Evolutionary conservation across 805 yeast genomes (phyloP).

Genomic region (Jamesozyma piceae): DNA sequence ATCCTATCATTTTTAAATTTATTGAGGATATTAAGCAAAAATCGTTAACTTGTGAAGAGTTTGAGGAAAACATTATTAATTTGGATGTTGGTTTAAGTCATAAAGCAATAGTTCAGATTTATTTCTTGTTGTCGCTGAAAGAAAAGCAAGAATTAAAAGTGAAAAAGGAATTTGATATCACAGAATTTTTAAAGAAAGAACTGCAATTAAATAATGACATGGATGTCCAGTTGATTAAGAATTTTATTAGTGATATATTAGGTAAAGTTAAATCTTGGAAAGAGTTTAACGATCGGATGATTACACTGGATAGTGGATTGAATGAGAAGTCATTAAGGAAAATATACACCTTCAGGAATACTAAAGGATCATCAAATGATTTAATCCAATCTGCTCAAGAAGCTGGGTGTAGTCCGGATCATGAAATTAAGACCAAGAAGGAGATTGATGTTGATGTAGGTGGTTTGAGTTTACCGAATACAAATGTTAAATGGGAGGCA

Average conservation of each 20-base stretch:
- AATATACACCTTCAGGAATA: conserved; percentile 6
- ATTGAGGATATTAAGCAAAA: conserved; percentile 33
- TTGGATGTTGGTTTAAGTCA: conserved; percentile 35
- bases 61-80: conserved; percentile 32
- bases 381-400: not conserved
- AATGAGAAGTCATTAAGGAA: conserved; percentile 4
- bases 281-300: conserved; percentile 9
- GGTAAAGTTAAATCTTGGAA: conserved; percentile 6
- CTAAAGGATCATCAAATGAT: not conserved
- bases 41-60: conserved; percentile 28
- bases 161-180: conserved; percentile 4
- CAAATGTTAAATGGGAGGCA: conserved; percentile 13
- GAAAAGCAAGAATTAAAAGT: not conserved
- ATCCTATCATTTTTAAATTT: conserved; percentile 39
- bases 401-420: not conserved
- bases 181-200: conserved; percentile 8
- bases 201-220: conserved; percentile 6
- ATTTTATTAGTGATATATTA: conserved; percentile 17
- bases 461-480: conserved; percentile 12
- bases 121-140: conserved; percentile 4
- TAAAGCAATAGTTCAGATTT: conserved; percentile 10
- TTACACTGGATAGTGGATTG: conserved; percentile 21
- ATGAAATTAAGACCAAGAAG: conserved; percentile 8
- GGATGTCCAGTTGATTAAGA: conserved; percentile 17
- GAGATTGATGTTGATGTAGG: too few species aligned